Conservation (phyloP, 1,284 basidiomycete genomes). For the Ustilago xerochloae region DNA sequence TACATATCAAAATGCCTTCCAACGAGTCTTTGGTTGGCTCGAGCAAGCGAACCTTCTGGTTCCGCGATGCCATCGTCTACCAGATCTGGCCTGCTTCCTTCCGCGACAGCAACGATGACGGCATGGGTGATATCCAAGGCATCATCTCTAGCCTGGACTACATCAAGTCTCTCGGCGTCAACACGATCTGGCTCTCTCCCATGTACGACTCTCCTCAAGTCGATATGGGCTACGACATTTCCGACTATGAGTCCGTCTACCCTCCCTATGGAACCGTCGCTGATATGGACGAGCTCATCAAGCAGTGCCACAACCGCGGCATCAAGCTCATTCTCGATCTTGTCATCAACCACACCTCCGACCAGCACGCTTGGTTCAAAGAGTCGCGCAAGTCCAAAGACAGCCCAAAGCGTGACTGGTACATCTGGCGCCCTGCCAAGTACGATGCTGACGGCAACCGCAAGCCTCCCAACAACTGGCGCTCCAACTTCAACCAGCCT, state of each 20-base stretch:
- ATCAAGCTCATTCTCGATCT: conserved; percentile 84
- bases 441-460: conserved; percentile 71
- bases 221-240: conserved; percentile 74
- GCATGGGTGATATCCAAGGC: conserved; percentile 79
- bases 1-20: conserved; percentile 29
- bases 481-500: conserved; percentile 76
- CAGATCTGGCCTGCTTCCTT: conserved; percentile 80
- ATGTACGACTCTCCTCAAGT: conserved; percentile 78
- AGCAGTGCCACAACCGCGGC: conserved; percentile 74
- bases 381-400: conserved; percentile 75
- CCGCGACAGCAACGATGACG: conserved; percentile 79
- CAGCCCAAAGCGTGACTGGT: conserved; percentile 78
- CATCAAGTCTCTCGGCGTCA: conserved; percentile 77
- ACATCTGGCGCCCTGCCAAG: conserved; percentile 78
- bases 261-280: conserved; percentile 78
- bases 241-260: conserved; percentile 80
- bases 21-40: conserved; percentile 42
- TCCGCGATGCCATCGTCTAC: conserved; percentile 55
- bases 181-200: conserved; percentile 80
- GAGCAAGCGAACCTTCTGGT: conserved; percentile 39
- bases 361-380: conserved; percentile 76
- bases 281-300: conserved; percentile 77
- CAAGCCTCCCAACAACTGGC: conserved; percentile 79
- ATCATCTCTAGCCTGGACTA: conserved; percentile 78
- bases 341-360: conserved; percentile 82